Conservation (phyloP, 1,139 yeast species). For the Blastobotrys illinoisensis region DNA sequence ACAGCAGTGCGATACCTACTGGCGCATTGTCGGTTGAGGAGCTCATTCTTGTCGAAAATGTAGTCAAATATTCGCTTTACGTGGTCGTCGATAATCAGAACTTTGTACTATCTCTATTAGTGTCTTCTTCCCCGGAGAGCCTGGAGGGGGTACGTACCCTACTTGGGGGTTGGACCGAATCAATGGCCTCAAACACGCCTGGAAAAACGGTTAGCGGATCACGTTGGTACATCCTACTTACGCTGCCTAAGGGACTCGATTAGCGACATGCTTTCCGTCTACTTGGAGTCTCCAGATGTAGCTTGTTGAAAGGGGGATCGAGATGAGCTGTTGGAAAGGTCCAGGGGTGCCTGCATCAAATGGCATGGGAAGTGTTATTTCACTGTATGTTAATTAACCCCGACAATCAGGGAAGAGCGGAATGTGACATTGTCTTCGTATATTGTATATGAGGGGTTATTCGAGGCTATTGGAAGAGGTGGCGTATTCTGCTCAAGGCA, state of each 20-base stretch:
- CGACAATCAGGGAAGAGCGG: not conserved
- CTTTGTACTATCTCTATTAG: constrained; percentile 31
- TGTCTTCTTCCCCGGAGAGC: not conserved
- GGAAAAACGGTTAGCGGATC: not conserved
- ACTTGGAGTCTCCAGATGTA: not conserved
- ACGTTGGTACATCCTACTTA: constrained; percentile 12
- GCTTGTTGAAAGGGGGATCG: not conserved
- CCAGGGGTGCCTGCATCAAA: not conserved
- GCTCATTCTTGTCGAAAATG: constrained; percentile 35
- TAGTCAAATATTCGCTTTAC: constrained; percentile 34
- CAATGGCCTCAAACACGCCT: constrained; percentile 29
- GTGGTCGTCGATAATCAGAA: constrained; percentile 37
- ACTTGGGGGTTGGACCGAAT: constrained; percentile 32
- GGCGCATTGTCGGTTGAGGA: constrained; percentile 37
- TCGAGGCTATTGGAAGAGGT: no score
- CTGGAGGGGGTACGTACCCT: constrained; percentile 20
- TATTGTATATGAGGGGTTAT: no score
- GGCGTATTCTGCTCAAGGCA: no score
- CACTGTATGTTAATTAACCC: not conserved
- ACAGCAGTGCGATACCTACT: constrained; percentile 9
- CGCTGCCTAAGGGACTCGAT: constrained; percentile 20
- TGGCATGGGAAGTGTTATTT: not conserved
- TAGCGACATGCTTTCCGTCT: constrained; percentile 12
- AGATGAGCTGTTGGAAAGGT: not conserved
- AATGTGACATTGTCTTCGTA: no score